Evolutionary conservation across 2,329 filamentous ascomycete species (phyloP).

Genomic region (Pyrenophora seminiperda): DNA sequence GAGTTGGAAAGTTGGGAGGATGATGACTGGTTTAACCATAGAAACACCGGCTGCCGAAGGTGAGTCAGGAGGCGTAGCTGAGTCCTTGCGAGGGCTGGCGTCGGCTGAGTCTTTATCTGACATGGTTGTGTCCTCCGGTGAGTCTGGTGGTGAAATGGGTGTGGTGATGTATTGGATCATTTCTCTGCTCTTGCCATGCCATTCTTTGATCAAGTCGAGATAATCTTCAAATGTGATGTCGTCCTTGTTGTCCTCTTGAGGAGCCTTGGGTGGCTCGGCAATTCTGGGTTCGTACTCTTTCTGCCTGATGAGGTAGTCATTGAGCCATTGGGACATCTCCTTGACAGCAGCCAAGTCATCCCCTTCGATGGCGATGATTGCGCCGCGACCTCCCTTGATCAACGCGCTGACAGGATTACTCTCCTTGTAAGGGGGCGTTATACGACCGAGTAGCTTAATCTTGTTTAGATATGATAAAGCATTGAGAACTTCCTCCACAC

Average conservation of each 20-base stretch:
- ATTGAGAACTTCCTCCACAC: conserved; percentile 73
- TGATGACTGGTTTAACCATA: conserved; percentile 66
- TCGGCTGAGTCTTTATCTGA: conserved; percentile 23
- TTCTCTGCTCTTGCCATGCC: conserved; percentile 76
- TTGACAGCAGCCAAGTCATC: conserved; percentile 66
- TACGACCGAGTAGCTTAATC: conserved; percentile 74
- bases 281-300: conserved; percentile 58
- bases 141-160: conserved; percentile 9
- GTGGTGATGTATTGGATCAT: conserved; percentile 65
- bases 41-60: conserved; percentile 5
- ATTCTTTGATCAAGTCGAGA: conserved; percentile 69
- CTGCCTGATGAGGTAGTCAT: conserved; percentile 57
- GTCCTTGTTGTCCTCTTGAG: conserved; percentile 41
- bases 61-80: conserved; percentile 18
- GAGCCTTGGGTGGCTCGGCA: conserved; percentile 55
- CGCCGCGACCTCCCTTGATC: conserved; percentile 63
- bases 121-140: conserved; percentile 4
- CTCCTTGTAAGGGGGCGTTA: conserved; percentile 68
- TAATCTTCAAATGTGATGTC: conserved; percentile 59
- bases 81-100: conserved; percentile 22
- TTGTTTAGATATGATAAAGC: conserved; percentile 76
- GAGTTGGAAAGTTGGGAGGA: conserved; percentile 81
- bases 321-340: conserved; percentile 69
- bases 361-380: conserved; percentile 84
- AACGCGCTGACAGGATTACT: conserved; percentile 29